Evolutionary conservation across 495 filamentous ascomycete species (phyloP).

Genomic region (Lineolata rhizophorae): DNA sequence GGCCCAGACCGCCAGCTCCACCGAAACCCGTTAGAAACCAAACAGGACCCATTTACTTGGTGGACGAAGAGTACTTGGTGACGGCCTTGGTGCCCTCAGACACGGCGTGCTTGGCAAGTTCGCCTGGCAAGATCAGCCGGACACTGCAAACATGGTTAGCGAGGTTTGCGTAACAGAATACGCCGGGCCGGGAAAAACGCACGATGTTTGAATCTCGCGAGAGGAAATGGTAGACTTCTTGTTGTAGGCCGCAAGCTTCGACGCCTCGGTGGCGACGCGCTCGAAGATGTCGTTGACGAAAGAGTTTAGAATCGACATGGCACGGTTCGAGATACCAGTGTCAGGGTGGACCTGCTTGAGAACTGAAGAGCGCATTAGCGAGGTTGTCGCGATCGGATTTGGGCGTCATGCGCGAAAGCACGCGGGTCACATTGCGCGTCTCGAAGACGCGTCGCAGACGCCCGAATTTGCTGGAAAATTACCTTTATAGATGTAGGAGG

Average conservation of each 20-base stretch:
- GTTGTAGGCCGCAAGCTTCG: slow-evolving; percentile 98
- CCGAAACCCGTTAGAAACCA: slow-evolving; percentile 3
- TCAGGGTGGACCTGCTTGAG: slow-evolving; percentile 99
- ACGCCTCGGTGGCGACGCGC: slow-evolving; percentile 95
- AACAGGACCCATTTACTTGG: slow-evolving; percentile 82
- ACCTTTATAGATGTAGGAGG: slow-evolving; percentile 99
- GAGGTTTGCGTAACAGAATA: no score
- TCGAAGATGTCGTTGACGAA: slow-evolving; percentile 99
- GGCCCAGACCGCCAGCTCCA: slow-evolving; percentile 6
- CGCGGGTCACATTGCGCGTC: no score
- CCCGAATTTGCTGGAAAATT: slow-evolving; percentile 19
- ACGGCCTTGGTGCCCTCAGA: slow-evolving; percentile 99
- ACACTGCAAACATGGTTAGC: slow-evolving; percentile 28
- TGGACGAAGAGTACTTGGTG: slow-evolving; percentile 98
- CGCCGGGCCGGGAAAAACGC: slow-evolving; percentile 20
- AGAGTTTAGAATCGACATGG: slow-evolving; percentile 98
- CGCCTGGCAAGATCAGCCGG: slow-evolving; percentile 89
- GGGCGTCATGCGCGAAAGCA: slow-evolving; percentile 8
- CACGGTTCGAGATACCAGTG: slow-evolving; percentile 99
- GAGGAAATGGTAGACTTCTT: slow-evolving; percentile 99
- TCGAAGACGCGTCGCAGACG: no score
- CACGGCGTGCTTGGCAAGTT: slow-evolving; percentile 97
- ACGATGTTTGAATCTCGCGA: slow-evolving; percentile 97
- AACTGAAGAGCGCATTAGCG: slow-evolving; percentile 17
- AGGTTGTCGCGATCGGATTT: slow-evolving; percentile 3